These are phyloP conservation scores for Berkeleyomyces rouxiae DNA, from an alignment of 2,329 filamentous ascomycete species.

Conservation along the genomic window DNA sequence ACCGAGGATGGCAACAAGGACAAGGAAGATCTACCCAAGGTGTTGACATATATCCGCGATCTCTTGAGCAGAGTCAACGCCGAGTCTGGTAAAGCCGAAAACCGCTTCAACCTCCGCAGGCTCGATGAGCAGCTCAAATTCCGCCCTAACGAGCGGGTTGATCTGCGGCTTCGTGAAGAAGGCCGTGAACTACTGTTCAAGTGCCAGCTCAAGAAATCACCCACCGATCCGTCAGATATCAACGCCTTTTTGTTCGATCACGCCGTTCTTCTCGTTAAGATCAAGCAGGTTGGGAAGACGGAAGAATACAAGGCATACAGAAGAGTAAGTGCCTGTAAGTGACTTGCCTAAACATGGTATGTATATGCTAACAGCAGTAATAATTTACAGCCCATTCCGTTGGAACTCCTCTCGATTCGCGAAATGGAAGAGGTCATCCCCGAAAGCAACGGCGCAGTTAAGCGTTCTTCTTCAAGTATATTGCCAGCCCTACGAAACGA, in stretches of 20 bases:
- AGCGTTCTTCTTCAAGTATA: conserved; percentile 76
- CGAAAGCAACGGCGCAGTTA: conserved; percentile 51
- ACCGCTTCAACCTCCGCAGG: conserved; percentile 86
- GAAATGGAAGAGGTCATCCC: conserved; percentile 97
- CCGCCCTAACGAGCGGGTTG: conserved; percentile 74
- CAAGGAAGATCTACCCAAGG: conserved; percentile 80
- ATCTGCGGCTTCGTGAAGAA: conserved; percentile 86
- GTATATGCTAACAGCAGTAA: conserved; percentile 9
- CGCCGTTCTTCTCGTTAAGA: conserved; percentile 75
- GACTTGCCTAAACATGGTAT: neutral
- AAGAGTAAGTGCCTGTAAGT: conserved; percentile 30
- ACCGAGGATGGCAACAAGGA: conserved; percentile 70
- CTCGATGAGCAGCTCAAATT: conserved; percentile 87
- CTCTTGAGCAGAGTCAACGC: conserved; percentile 78
- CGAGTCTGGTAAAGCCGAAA: conserved; percentile 93
- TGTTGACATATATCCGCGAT: conserved; percentile 70
- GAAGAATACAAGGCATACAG: conserved; percentile 93
- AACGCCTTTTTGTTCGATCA: conserved; percentile 95
- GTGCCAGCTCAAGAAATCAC: conserved; percentile 79
- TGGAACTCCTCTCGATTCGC: conserved; percentile 81
- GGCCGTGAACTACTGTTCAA: conserved; percentile 89
- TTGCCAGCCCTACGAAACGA: conserved; percentile 39
- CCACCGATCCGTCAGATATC: conserved; percentile 76
- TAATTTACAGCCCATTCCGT: conserved; percentile 55
- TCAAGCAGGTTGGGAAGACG: conserved; percentile 80